Conservation (phyloP, 2,329 filamentous ascomycete species). For the Colletotrichum karsti region DNA sequence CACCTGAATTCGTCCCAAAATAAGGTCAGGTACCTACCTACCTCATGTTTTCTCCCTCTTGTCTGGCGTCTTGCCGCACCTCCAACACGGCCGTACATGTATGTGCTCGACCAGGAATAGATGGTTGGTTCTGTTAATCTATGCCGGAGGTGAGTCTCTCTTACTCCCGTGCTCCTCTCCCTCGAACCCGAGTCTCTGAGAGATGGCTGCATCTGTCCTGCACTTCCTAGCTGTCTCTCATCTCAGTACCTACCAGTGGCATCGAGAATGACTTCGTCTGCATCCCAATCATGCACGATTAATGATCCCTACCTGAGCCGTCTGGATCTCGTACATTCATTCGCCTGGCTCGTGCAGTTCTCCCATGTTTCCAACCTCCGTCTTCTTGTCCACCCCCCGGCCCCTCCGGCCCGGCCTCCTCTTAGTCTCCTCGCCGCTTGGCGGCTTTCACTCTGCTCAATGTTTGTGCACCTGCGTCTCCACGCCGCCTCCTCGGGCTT, state of each 20-base stretch:
- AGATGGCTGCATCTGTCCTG: background rate
- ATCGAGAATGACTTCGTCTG: background rate
- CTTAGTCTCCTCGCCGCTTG: constrained; percentile 17
- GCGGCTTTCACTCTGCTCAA: background rate
- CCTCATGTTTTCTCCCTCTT: constrained; percentile 21
- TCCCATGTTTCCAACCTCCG: background rate
- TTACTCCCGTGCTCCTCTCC: background rate
- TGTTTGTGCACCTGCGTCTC: constrained; percentile 12
- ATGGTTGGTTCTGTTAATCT: background rate
- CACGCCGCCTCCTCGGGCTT: background rate
- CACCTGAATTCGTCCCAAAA: constrained; percentile 3
- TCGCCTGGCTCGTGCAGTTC: background rate
- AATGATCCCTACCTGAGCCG: background rate
- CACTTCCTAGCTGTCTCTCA: background rate
- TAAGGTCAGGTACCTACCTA: no score
- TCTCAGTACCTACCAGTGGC: background rate
- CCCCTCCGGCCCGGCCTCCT: constrained; percentile 10
- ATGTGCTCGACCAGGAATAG: background rate
- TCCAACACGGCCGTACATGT: background rate
- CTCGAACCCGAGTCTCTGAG: background rate
- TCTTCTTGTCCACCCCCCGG: background rate
- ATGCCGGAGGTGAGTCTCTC: background rate
- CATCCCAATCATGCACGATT: background rate
- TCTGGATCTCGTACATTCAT: background rate
- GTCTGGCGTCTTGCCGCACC: constrained; percentile 17